Conservation (phyloP, 1,139 yeast genomes). For the Debaryomyces robertsiae region DNA sequence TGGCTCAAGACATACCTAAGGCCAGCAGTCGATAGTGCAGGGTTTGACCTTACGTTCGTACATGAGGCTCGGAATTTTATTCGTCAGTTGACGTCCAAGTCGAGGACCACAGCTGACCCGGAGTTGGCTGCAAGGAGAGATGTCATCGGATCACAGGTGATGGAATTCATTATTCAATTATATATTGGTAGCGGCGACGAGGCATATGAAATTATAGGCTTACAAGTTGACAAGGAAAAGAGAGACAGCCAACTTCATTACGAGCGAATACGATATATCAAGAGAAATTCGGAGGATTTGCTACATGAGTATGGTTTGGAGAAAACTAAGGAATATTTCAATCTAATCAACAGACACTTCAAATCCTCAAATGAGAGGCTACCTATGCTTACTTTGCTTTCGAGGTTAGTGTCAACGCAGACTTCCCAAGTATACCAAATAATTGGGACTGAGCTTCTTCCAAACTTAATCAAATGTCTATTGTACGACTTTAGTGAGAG, state of each 20-base stretch:
- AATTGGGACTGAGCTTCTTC: constrained; percentile 40
- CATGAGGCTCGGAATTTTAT: constrained; percentile 47
- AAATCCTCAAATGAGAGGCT: constrained; percentile 32
- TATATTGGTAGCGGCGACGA: constrained; percentile 29
- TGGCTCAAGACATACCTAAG: constrained; percentile 58
- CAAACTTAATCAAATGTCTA: constrained; percentile 44
- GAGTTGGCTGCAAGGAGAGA: constrained; percentile 25
- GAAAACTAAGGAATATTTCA: constrained; percentile 35
- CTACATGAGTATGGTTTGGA: constrained; percentile 43
- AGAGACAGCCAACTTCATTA: constrained; percentile 35
- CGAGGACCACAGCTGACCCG: constrained; percentile 29
- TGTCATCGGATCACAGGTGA: constrained; percentile 27
- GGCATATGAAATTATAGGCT: constrained; percentile 20
- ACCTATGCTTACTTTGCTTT: constrained; percentile 36
- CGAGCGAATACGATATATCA: constrained; percentile 54
- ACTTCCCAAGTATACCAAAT: constrained; percentile 37
- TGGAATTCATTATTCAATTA: constrained; percentile 32
- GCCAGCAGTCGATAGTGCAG: constrained; percentile 66
- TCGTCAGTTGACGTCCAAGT: constrained; percentile 29
- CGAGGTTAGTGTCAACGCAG: constrained; percentile 28
- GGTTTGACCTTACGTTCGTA: constrained; percentile 45
- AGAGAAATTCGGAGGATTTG: constrained; percentile 42
- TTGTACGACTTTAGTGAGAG: constrained; percentile 48
- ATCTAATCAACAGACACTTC: constrained; percentile 36
- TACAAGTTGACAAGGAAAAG: constrained; percentile 22